These are phyloP conservation scores for Daedaleopsis nitida DNA, from an alignment of 768 basidiomycete species.

Conservation along the genomic window DNA sequence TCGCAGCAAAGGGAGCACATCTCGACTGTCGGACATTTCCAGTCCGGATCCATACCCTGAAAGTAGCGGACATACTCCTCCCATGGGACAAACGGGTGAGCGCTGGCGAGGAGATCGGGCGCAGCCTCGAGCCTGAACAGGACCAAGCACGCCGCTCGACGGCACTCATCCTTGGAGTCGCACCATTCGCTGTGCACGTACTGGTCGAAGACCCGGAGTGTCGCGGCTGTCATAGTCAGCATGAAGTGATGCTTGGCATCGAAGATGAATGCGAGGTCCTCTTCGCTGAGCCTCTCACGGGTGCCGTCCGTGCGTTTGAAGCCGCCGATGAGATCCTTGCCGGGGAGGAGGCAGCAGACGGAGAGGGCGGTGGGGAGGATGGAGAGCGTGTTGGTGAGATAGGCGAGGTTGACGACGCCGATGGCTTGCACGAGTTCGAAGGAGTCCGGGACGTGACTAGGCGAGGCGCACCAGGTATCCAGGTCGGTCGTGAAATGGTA, in stretches of 20 bases:
- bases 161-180: background rate
- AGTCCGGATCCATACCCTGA: background rate
- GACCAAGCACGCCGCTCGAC: background rate
- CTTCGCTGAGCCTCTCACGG: background rate
- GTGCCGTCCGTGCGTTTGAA: background rate
- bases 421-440: background rate
- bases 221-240: background rate
- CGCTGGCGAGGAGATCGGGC: background rate
- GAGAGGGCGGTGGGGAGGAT: constrained; percentile 8
- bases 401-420: constrained; percentile 8
- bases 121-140: background rate
- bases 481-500: background rate
- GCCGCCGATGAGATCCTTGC: background rate
- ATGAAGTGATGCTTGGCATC: background rate
- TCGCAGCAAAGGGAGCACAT: background rate
- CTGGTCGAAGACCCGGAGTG: background rate
- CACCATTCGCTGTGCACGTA: background rate
- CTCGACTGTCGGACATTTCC: too few species aligned
- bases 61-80: background rate
- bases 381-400: constrained; percentile 2
- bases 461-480: background rate
- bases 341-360: background rate
- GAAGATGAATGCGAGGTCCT: background rate
- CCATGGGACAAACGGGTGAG: background rate
- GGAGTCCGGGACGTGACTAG: background rate